Conservation (phyloP, 1,139 yeast species). For the Candida pseudoviswanathii region DNA sequence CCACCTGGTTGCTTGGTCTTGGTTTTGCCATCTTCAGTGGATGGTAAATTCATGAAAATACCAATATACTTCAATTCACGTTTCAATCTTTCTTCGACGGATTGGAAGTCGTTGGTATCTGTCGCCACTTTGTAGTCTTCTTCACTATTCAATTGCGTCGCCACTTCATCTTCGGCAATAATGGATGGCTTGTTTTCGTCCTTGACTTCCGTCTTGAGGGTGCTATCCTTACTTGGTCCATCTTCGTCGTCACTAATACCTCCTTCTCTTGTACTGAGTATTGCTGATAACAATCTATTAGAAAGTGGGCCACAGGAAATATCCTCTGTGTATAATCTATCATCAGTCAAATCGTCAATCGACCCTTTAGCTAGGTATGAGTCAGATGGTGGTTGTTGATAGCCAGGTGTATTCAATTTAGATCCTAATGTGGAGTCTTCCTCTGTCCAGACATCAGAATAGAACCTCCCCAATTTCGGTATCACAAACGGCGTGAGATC, state of each 20-base stretch:
- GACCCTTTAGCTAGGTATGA: conserved; percentile 64
- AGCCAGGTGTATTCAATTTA: conserved; percentile 42
- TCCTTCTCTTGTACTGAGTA: conserved; percentile 57
- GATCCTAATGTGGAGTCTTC: conserved; percentile 62
- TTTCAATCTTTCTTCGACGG: conserved; percentile 84
- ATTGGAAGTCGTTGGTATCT: conserved; percentile 61
- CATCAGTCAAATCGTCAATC: conserved; percentile 61
- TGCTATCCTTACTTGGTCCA: conserved; percentile 23
- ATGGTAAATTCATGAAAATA: conserved; percentile 68
- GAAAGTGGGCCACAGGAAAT: conserved; percentile 93
- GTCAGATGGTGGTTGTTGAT: conserved; percentile 41
- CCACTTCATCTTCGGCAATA: conserved; percentile 33
- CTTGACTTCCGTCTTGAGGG: conserved; percentile 11
- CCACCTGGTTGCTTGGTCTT: conserved; percentile 26
- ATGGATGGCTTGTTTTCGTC: conserved; percentile 14
- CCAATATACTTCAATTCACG: conserved; percentile 91
- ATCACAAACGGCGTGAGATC: conserved; percentile 68
- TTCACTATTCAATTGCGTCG: conserved; percentile 38
- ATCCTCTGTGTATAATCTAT: conserved; percentile 65
- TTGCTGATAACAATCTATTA: conserved; percentile 80
- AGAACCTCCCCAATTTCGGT: conserved; percentile 83
- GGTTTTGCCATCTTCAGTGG: conserved; percentile 24
- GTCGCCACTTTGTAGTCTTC: conserved; percentile 39
- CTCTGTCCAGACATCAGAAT: conserved; percentile 82
- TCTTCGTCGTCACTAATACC: conserved; percentile 31